Conservation (phyloP, 441 rosid species). For the Erodium moschatum region DNA sequence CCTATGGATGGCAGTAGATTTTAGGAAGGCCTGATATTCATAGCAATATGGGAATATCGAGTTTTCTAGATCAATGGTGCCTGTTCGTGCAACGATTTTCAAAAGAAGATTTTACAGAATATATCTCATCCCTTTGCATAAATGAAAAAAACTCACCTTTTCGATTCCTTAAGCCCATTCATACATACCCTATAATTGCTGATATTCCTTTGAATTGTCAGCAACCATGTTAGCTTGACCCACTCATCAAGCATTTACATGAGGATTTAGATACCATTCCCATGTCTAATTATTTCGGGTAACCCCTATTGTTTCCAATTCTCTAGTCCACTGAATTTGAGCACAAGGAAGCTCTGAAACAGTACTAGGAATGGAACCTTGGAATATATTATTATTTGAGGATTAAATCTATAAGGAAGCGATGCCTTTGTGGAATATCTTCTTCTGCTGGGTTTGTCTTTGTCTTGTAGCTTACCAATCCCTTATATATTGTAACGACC, state of each 20-base stretch:
- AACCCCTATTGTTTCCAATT: neutral
- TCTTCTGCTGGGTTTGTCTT: constrained; percentile 28
- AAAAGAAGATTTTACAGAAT: constrained; percentile 31
- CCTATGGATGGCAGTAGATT: neutral
- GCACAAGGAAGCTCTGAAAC: constrained; percentile 22
- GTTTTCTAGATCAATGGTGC: constrained; percentile 8
- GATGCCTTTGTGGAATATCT: constrained; percentile 45
- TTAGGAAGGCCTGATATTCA: constrained; percentile 1
- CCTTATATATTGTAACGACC: constrained; percentile 21
- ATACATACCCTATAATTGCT: constrained; percentile 13
- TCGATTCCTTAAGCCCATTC: constrained; percentile 19
- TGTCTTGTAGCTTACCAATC: constrained; percentile 8
- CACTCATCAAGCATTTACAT: constrained; percentile 19
- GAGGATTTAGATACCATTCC: constrained; percentile 37
- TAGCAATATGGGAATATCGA: constrained; percentile 15
- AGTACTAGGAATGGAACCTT: constrained; percentile 23
- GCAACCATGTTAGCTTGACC: constrained; percentile 28
- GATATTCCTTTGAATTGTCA: constrained; percentile 31
- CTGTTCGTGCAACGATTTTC: constrained; percentile 13
- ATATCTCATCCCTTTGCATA: constrained; percentile 41
- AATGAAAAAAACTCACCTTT: constrained; percentile 19
- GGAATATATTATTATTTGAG: constrained; percentile 29
- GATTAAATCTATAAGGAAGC: constrained; percentile 29
- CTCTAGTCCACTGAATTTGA: constrained; percentile 16
- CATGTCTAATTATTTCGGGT: constrained; percentile 11